Evolutionary conservation across 1,284 basidiomycete species (phyloP), one percentile per base, ranked within the genome.

Genomic region (Leccinum olivaceoglutinosum): DNA sequence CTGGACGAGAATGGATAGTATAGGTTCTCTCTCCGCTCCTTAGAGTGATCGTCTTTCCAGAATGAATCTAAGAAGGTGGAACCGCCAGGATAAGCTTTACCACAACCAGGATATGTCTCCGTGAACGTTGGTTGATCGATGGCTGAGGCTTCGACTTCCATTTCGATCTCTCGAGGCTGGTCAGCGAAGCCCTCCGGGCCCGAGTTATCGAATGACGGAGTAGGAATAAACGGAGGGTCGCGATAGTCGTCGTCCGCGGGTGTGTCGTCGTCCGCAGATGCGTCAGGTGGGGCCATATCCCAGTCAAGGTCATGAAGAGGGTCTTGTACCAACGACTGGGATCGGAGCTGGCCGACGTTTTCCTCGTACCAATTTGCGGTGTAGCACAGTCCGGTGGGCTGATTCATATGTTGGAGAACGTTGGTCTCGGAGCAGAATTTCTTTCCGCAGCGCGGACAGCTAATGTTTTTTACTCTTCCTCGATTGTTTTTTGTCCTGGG

Each of bases 371-470:
- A 51, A 21, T 5, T 51, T 21, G 18, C 49, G 4, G 21, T 18
- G 21, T 51, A 25, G 29, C 53, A 55, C 11, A 32, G n/a, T 16
- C 63, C 60, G 14, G 21, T 61, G 10, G 49, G 63, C 46, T 63
- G 63, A 18, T 63, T 63, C 61, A 64, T 53, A 18, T 64, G 55
- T 32, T 49, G 55, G 39, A 64, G 63, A 10, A 60, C 46, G 49
- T 62, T 59, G 12, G 59, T 59, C 32, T 53, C 49, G 1, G 25
- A 57, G 11, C 12, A 12, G 14, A 64, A 62, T 16, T 51, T 62
- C 60, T 64, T 32, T 32, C 32, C 32, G 32, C 32, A 32, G 32
- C 5, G 32, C 32, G 32, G 32, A 32, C 32, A 32, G 32, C 32
- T 32, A 32, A 32, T 32, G 7, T 32, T 32, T 32, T 32, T 32